Base-by-base conservation (phyloP, 805 yeast species). In the Sungouiozyma intestinalis region DNA sequence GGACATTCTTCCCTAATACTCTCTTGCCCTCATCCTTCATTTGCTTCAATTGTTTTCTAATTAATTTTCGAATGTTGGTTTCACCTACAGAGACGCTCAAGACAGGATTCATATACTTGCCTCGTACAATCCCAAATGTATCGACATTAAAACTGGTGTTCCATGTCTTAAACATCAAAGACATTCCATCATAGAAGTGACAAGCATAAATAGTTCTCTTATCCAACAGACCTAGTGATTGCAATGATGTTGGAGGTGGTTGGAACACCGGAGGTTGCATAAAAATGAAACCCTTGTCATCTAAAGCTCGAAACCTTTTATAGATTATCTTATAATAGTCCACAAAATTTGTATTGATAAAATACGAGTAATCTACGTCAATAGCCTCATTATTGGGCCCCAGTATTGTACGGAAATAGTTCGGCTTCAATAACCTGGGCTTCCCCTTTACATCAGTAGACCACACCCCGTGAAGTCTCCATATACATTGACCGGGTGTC, bases 161-260 rank as follows among this genome's bases (percentile, higher is more conserved):
- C 98, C 98, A 92, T 4, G 80, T 75, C 62, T 87, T 86, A 61
- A 84, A 82, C 88, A 92, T 80, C 32, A 90, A 65, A 1, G 97
- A 83, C 78, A 90, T 73, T 0, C 97, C 98, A 59, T 90, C 98
- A 58, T 90, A 90, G 59, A 81, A 90, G 62, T 90, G 98, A 2
- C 94, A 92, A 16, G 94, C 78, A 51, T 79, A 80, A 1, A 83
- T 77, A 0, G 90, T 79, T 40, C 72, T 73, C 1, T 66, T 57
- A 52, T 83, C 92, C 13, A 82, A 56, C n/a, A 78, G 55, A 3
- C 66, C 57, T 35, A 74, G 69, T 11, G 69, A 71, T 45, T 69
- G 70, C 46, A 85, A 60, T 7, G 29, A 24, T 9, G 62, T 57
- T 2, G 97, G 96, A 0, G 96, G 95, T 3, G 72, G 55, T 50